phyloP scores from a whole-genome alignment of 495 filamentous ascomycete species.

The Penicillium coprophilum region DNA sequence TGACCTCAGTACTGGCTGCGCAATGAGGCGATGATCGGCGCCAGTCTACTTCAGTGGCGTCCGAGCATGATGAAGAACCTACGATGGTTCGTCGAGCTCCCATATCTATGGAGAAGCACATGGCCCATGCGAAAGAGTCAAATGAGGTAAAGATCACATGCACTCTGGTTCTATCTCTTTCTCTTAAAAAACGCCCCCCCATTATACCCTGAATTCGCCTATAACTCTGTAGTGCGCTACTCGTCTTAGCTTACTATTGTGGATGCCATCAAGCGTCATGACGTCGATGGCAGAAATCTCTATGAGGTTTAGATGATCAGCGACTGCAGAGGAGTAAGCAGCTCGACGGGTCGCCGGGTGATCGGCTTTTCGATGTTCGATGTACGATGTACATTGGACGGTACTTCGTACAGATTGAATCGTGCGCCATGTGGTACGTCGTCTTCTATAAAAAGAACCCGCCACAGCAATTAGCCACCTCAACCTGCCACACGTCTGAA shows the following conservation, averaged over 20 bases:
- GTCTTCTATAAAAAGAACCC: slow-evolving; percentile 11
- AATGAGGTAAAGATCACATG: background rate
- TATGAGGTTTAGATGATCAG: background rate
- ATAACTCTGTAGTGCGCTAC: background rate
- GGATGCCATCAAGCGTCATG: slow-evolving; percentile 7
- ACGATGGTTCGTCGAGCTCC: background rate
- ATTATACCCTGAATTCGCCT: background rate
- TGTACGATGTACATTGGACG: background rate
- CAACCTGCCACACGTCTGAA: background rate
- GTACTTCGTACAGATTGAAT: no score
- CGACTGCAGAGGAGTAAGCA: background rate
- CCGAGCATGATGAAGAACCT: background rate
- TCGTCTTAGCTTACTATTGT: slow-evolving; percentile 1
- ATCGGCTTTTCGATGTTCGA: background rate
- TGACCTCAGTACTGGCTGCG: no score
- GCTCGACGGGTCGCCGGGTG: background rate
- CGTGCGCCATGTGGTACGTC: background rate
- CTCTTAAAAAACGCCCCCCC: background rate
- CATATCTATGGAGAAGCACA: background rate
- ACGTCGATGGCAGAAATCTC: slow-evolving; percentile 8
- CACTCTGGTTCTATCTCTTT: background rate
- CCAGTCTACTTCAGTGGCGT: background rate
- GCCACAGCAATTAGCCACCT: slow-evolving; percentile 1
- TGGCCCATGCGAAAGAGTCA: background rate
- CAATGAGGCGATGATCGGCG: slow-evolving; percentile 4